These are phyloP conservation scores for Aurifilum marmelostoma DNA, from an alignment of 2,329 filamentous ascomycete species.

Conservation along the genomic window DNA sequence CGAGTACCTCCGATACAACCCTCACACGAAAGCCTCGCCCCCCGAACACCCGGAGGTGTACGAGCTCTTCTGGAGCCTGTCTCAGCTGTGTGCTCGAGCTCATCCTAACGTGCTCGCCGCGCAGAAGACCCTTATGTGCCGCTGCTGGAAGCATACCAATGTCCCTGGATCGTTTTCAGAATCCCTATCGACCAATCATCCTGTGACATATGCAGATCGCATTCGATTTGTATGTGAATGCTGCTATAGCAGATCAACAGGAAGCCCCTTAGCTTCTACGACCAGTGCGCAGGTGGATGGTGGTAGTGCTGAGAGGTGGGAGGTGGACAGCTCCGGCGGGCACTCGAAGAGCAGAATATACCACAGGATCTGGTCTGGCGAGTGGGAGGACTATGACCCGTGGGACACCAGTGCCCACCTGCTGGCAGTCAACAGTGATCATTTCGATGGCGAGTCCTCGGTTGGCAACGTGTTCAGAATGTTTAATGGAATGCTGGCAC, in stretches of 20 bases:
- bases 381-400: constrained; percentile 76
- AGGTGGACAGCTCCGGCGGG: constrained; percentile 61
- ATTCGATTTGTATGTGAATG: constrained; percentile 49
- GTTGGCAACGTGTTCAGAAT: constrained; percentile 76
- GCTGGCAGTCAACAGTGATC: constrained; percentile 64
- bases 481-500: constrained; percentile 76
- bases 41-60: constrained; percentile 39
- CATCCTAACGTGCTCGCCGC: constrained; percentile 44
- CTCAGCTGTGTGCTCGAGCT: constrained; percentile 45
- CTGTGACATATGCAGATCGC: constrained; percentile 64
- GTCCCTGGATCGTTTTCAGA: constrained; percentile 46
- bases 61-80: constrained; percentile 46
- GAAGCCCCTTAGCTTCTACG: constrained; percentile 35
- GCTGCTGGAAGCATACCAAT: constrained; percentile 55
- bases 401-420: constrained; percentile 72
- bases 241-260: neutral
- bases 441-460: constrained; percentile 70
- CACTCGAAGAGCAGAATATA: constrained; percentile 59
- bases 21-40: constrained; percentile 38
- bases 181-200: constrained; percentile 42
- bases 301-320: constrained; percentile 70
- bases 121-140: constrained; percentile 52
- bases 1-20: constrained; percentile 58
- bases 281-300: constrained; percentile 64
- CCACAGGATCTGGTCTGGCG: constrained; percentile 65